These are phyloP conservation scores for Acanthamoeba castellanii DNA, from an alignment of 208 protist species.

Conservation along the genomic window DNA sequence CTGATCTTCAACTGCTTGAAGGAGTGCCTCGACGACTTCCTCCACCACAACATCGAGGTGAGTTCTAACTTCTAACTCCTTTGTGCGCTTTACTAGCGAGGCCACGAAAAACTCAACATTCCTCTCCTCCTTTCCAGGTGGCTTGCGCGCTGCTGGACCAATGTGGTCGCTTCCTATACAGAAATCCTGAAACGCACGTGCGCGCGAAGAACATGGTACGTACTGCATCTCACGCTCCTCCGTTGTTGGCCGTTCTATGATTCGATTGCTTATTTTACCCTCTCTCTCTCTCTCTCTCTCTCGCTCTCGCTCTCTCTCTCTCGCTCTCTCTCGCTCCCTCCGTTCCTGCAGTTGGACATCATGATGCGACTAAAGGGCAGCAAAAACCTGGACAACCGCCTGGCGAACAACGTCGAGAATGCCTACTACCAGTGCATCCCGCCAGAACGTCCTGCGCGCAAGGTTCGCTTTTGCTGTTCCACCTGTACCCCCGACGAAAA, in stretches of 20 bases:
- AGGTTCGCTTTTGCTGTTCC: neutral
- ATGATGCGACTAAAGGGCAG: constrained; percentile 85
- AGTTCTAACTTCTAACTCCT: neutral
- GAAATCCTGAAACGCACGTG: constrained; percentile 80
- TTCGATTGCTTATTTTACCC: neutral
- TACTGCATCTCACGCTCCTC: neutral
- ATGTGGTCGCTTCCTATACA: constrained; percentile 88
- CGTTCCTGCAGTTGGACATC: constrained; percentile 76
- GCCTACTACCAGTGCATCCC: constrained; percentile 85
- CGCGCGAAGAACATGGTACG: constrained; percentile 82
- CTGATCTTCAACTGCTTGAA: constrained; percentile 83
- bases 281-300: too few species aligned
- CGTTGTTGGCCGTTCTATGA: neutral
- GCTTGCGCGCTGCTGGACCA: constrained; percentile 87
- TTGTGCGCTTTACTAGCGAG: neutral
- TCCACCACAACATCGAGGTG: constrained; percentile 89
- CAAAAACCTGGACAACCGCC: constrained; percentile 81
- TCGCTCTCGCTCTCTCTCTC: too few species aligned
- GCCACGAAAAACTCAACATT: too few species aligned
- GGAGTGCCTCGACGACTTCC: constrained; percentile 88
- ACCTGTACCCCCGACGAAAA: too few species aligned
- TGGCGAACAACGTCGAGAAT: constrained; percentile 81
- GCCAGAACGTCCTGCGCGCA: constrained; percentile 67
- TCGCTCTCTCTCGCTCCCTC: too few species aligned
- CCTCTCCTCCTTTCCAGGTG: constrained; percentile 74